A percentile compares a stretch with the other conserved stretches of the same genome.
phyloP scores from a whole-genome alignment of 2,329 filamentous ascomycete genomes.

The Xylaria sp. region DNA sequence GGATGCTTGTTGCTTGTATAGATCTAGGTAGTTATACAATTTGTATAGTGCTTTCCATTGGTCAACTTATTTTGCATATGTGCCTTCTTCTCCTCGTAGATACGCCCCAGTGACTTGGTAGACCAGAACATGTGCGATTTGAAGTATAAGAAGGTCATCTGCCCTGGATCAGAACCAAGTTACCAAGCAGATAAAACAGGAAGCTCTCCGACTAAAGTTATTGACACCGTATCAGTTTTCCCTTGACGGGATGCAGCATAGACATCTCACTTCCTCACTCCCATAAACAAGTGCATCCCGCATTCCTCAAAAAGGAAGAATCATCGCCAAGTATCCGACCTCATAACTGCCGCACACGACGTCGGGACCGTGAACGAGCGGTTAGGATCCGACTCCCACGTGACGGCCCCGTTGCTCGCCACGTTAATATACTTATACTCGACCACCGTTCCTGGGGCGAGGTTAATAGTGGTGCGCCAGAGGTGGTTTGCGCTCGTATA shows the following conservation, averaged over 20 bases:
- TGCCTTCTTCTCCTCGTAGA: background rate
- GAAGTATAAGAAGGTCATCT: background rate
- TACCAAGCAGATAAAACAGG: background rate
- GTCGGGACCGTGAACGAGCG: conserved; percentile 46
- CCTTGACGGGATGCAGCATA: background rate
- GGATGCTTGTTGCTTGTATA: background rate
- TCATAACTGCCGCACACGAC: conserved; percentile 36
- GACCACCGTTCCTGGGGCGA: conserved; percentile 59
- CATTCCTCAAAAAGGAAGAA: background rate
- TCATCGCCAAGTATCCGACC: conserved; percentile 42
- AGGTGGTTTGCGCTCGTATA: conserved; percentile 62
- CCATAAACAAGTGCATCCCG: no score
- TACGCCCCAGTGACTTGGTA: background rate
- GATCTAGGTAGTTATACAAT: background rate
- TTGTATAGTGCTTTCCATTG: background rate
- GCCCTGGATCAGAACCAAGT: background rate
- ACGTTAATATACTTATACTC: conserved; percentile 67
- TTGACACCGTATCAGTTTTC: no score
- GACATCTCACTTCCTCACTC: background rate
- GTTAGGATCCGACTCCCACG: conserved; percentile 64
- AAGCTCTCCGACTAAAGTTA: no score
- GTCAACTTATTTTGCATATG: background rate
- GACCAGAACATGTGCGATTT: background rate
- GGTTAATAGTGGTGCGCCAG: conserved; percentile 59
- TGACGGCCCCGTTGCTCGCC: conserved; percentile 56